Evolutionary conservation across 2,329 filamentous ascomycete species (phyloP).

Genomic region (Penicillium sp.): DNA sequence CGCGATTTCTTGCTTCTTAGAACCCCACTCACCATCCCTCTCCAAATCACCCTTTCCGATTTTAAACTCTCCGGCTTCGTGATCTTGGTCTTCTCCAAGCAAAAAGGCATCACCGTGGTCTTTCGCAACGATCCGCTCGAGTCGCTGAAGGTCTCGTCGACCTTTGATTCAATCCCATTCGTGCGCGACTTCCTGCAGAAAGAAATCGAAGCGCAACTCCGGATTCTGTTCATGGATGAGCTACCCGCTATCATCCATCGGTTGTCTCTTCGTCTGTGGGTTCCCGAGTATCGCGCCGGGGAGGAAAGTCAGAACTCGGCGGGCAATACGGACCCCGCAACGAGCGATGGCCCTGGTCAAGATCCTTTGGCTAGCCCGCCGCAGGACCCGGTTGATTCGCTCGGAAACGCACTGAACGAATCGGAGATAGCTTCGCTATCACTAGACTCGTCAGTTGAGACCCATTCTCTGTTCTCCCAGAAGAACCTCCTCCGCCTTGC

Average conservation of each 20-base stretch:
- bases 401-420: constrained; percentile 72
- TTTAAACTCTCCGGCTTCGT: constrained; percentile 96
- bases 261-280: constrained; percentile 83
- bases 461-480: constrained; percentile 88
- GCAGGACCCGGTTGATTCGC: constrained; percentile 75
- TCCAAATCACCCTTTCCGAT: constrained; percentile 93
- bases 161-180: constrained; percentile 98
- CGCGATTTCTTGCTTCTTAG: constrained; percentile 27
- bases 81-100: constrained; percentile 93
- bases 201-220: constrained; percentile 89
- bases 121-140: constrained; percentile 98
- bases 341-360: constrained; percentile 60
- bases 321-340: constrained; percentile 45
- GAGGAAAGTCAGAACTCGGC: constrained; percentile 57
- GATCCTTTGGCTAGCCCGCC: constrained; percentile 81
- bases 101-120: constrained; percentile 93
- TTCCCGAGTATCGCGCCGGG: constrained; percentile 73
- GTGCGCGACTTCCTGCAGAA: constrained; percentile 95
- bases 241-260: constrained; percentile 94
- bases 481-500: constrained; percentile 86
- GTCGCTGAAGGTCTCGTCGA: constrained; percentile 96
- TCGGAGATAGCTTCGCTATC: constrained; percentile 73
- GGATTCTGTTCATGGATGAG: constrained; percentile 96
- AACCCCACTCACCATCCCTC: constrained; percentile 90
- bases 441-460: constrained; percentile 74